Percentiles rank a stretch among this genome's conserved stretches.
Evolutionary conservation across 2,329 filamentous ascomycete species (phyloP).

Genomic region (Didymellaceae sp.): DNA sequence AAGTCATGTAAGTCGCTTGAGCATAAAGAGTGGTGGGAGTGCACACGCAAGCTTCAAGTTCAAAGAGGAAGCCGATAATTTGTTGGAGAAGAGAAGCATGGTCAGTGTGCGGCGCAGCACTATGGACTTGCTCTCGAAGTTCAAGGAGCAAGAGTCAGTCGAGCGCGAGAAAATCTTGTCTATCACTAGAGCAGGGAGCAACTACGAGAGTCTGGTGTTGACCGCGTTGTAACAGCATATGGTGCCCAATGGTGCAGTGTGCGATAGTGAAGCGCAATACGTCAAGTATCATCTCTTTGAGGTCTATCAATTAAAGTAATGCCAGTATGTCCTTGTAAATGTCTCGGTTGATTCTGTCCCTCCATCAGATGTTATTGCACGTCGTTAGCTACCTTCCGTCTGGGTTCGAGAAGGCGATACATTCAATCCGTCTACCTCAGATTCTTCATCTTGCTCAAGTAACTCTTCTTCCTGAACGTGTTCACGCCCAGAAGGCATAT

Average conservation of each 20-base stretch:
- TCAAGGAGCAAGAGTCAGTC: slow-evolving; percentile 45
- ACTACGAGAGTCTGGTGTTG: background rate
- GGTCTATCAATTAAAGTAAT: background rate
- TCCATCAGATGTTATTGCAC: no score
- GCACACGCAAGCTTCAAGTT: slow-evolving; percentile 23
- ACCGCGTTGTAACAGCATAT: slow-evolving; percentile 5
- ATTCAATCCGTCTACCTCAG: no score
- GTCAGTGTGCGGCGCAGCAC: slow-evolving; percentile 50
- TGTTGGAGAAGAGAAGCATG: slow-evolving; percentile 34
- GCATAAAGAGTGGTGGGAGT: slow-evolving; percentile 25
- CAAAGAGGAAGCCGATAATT: slow-evolving; percentile 20
- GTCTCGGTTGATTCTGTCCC: background rate
- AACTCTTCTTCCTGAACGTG: slow-evolving; percentile 29
- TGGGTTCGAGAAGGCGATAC: no score
- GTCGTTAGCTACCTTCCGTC: no score
- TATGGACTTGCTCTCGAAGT: slow-evolving; percentile 49
- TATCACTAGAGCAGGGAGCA: slow-evolving; percentile 26
- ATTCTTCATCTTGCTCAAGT: slow-evolving; percentile 33
- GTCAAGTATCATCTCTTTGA: background rate
- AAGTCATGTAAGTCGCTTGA: slow-evolving; percentile 33
- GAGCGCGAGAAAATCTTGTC: slow-evolving; percentile 42
- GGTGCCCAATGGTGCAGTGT: background rate
- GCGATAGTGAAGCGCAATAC: background rate
- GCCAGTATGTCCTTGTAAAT: no score
- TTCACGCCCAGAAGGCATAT: slow-evolving; percentile 5